A percentile compares a stretch with the other conserved stretches of the same genome.
phyloP scores from a whole-genome alignment of 1,139 yeast genomes.

The Pichia sorboxylosa region DNA sequence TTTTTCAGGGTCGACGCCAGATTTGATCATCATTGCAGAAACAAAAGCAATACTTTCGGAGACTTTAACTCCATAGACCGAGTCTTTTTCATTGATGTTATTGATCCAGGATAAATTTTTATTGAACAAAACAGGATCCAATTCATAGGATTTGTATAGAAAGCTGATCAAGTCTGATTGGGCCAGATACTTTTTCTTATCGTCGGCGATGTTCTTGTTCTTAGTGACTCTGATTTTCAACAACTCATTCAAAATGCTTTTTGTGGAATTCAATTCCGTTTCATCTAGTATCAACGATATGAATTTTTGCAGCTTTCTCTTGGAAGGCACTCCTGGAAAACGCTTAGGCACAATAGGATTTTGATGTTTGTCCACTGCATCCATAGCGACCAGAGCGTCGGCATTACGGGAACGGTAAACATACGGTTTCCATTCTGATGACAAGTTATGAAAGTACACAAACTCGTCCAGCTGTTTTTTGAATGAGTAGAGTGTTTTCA shows the following conservation, averaged over 20 bases:
- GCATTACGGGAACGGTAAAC: slow-evolving; percentile 36
- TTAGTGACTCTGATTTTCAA: slow-evolving; percentile 7
- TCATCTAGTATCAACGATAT: slow-evolving; percentile 22
- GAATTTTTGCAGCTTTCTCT: slow-evolving; percentile 23
- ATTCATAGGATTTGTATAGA: slow-evolving; percentile 18
- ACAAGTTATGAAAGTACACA: slow-evolving; percentile 22
- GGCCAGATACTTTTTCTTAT: slow-evolving; percentile 5
- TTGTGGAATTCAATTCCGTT: slow-evolving; percentile 21
- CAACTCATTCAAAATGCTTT: slow-evolving; percentile 5
- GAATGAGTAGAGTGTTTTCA: slow-evolving; percentile 16
- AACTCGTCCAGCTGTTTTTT: slow-evolving; percentile 22
- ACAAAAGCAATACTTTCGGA: slow-evolving; percentile 18
- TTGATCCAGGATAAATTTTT: slow-evolving; percentile 12
- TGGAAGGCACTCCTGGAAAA: slow-evolving; percentile 28
- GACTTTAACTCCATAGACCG: slow-evolving; percentile 10
- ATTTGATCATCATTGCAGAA: slow-evolving; percentile 14
- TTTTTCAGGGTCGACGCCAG: slow-evolving; percentile 1
- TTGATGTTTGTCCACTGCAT: slow-evolving; percentile 35
- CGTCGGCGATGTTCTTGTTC: slow-evolving; percentile 1
- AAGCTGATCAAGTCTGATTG: slow-evolving; percentile 16
- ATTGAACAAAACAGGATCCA: slow-evolving; percentile 12
- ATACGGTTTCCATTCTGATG: slow-evolving; percentile 27
- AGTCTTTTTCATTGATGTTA: slow-evolving; percentile 8
- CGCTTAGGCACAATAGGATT: slow-evolving; percentile 28
- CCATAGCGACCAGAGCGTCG: slow-evolving; percentile 37